Percentiles rank a stretch among this genome's conserved stretches.
phyloP scores from a whole-genome alignment of 2,329 filamentous ascomycete species.

The Fusarium staphyleae region DNA sequence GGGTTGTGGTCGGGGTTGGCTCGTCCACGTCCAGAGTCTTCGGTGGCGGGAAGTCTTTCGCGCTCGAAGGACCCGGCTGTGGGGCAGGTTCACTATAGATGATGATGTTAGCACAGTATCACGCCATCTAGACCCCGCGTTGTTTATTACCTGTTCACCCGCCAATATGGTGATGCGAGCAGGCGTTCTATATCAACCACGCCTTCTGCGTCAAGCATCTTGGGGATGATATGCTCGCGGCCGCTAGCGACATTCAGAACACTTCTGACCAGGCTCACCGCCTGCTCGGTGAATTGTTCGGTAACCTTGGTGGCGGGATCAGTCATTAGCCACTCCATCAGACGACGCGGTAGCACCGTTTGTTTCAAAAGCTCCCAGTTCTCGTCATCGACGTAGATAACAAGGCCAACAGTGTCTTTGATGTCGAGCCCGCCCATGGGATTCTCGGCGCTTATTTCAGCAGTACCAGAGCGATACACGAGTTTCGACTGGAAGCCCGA shows the following conservation, averaged over 20 bases:
- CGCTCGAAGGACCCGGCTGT: slow-evolving; percentile 20
- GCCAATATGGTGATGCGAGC: slow-evolving; percentile 27
- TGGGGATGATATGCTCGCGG: slow-evolving; percentile 20
- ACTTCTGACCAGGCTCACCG: slow-evolving; percentile 27
- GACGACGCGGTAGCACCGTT: slow-evolving; percentile 26
- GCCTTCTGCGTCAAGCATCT: slow-evolving; percentile 26
- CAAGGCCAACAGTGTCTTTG: slow-evolving; percentile 27
- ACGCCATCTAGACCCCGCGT: rapidly evolving
- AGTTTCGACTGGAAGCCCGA: slow-evolving; percentile 17
- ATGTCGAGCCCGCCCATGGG: slow-evolving; percentile 29
- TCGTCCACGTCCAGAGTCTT: slow-evolving; percentile 33
- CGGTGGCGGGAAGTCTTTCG: slow-evolving; percentile 12
- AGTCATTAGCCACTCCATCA: slow-evolving; percentile 39
- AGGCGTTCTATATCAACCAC: slow-evolving; percentile 28
- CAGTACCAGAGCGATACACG: slow-evolving; percentile 17
- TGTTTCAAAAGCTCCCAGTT: slow-evolving; percentile 31
- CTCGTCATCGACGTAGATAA: slow-evolving; percentile 31
- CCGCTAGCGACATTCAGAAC: slow-evolving; percentile 21
- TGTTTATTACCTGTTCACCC: slow-evolving; percentile 29
- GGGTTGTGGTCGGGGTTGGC: background rate
- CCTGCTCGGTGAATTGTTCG: slow-evolving; percentile 20
- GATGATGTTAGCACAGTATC: slow-evolving; percentile 6
- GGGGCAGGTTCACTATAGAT: slow-evolving; percentile 21
- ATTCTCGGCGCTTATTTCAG: slow-evolving; percentile 21
- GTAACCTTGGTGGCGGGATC: slow-evolving; percentile 18